These are phyloP conservation scores for Leccinum angustisporum DNA, from an alignment of 1,284 basidiomycete species.

Conservation along the genomic window DNA sequence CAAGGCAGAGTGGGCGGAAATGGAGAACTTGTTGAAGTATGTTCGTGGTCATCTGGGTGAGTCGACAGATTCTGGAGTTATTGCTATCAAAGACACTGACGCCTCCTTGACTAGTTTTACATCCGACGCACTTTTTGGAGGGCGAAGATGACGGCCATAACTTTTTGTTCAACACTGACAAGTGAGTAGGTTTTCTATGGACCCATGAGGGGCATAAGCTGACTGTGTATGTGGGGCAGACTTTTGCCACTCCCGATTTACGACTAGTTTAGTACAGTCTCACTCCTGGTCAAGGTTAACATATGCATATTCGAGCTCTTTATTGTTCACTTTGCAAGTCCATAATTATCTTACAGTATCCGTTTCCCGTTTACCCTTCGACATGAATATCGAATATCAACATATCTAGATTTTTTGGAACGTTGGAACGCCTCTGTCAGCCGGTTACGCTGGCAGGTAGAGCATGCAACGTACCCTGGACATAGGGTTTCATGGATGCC, in stretches of 20 bases:
- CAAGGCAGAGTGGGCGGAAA: constrained; percentile 81
- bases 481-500: neutral
- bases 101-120: constrained; percentile 54
- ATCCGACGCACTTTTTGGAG: constrained; percentile 83
- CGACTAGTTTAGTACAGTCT: constrained; percentile 32
- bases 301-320: neutral
- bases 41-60: constrained; percentile 83
- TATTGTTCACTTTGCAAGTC: constrained; percentile 8
- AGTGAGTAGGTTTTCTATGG: constrained; percentile 40
- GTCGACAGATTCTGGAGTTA: constrained; percentile 21
- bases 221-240: constrained; percentile 22
- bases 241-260: constrained; percentile 59
- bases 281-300: neutral
- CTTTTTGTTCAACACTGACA: constrained; percentile 89
- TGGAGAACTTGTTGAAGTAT: constrained; percentile 79
- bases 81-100: neutral
- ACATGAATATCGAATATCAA: constrained; percentile 27
- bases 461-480: constrained; percentile 20
- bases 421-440: neutral
- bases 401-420: constrained; percentile 16
- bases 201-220: constrained; percentile 3
- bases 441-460: neutral
- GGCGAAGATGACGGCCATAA: constrained; percentile 85
- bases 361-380: constrained; percentile 8
- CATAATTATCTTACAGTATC: neutral